These are phyloP conservation scores for Madurella mycetomatis DNA, from an alignment of 2,329 filamentous ascomycete genomes.

Conservation along the genomic window DNA sequence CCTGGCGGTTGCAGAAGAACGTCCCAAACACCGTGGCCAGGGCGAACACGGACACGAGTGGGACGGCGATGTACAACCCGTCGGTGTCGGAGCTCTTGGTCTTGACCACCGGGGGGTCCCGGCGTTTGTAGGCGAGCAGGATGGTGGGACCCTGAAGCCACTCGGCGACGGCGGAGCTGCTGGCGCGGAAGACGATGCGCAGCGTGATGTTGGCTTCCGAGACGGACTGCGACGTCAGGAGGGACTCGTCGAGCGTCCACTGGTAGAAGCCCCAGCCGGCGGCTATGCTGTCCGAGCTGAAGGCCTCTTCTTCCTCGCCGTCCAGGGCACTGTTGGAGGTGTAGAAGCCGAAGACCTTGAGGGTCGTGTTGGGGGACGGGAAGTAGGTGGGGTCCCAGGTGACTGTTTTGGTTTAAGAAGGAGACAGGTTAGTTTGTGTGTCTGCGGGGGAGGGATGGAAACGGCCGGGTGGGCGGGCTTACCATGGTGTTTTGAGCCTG, in stretches of 20 bases:
- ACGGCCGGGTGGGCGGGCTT: conserved; percentile 17
- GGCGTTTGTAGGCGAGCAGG: conserved; percentile 32
- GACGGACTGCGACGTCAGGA: not conserved
- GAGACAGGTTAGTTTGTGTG: not conserved
- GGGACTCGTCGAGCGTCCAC: conserved; percentile 33
- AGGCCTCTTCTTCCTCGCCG: conserved; percentile 24
- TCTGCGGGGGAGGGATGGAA: not conserved
- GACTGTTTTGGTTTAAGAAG: conserved; percentile 35
- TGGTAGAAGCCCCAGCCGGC: conserved; percentile 47
- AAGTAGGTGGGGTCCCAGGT: conserved; percentile 55
- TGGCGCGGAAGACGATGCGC: conserved; percentile 35
- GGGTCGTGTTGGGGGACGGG: conserved; percentile 37
- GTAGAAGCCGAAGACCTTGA: conserved; percentile 36
- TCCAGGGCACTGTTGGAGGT: conserved; percentile 24
- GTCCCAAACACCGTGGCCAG: conserved; percentile 49
- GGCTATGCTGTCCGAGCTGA: conserved; percentile 33
- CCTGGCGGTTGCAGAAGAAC: conserved; percentile 51
- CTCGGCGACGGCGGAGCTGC: not conserved
- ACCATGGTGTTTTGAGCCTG: conserved; percentile 50
- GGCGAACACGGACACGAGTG: conserved; percentile 45
- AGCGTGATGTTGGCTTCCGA: conserved; percentile 44
- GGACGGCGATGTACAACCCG: conserved; percentile 51
- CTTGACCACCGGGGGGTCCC: conserved; percentile 29
- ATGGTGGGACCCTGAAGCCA: conserved; percentile 38
- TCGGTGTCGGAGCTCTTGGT: conserved; percentile 34